Conservation (phyloP, 208 protist genomes). For the Trichomonas tenax region DNA sequence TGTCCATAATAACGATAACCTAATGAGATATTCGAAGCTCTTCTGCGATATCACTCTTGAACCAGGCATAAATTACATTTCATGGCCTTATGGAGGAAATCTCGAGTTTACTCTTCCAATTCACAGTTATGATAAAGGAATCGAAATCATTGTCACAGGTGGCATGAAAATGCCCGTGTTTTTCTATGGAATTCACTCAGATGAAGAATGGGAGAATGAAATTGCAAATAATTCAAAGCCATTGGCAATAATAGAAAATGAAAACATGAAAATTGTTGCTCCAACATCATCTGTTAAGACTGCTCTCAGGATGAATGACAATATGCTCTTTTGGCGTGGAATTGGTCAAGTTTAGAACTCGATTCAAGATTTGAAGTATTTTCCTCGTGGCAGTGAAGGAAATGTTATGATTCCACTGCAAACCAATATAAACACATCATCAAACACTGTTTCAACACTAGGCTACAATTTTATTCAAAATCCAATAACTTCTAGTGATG, state of each 20-base stretch:
- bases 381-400: background rate
- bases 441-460: too few relatives aligned
- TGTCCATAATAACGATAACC: background rate
- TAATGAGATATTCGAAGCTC: background rate
- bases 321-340: background rate
- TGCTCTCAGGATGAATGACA: background rate
- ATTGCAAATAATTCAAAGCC: background rate
- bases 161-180: background rate
- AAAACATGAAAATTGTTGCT: background rate
- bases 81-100: background rate
- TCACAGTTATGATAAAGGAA: background rate
- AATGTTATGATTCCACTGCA: too few relatives aligned
- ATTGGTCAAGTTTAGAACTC: background rate
- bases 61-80: background rate
- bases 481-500: too few relatives aligned
- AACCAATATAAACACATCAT: too few relatives aligned
- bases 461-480: too few relatives aligned
- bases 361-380: background rate
- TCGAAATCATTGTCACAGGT: background rate
- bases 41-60: background rate
- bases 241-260: background rate
- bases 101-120: background rate
- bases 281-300: background rate
- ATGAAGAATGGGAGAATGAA: background rate
- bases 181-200: background rate